These are phyloP conservation scores for Polytrichum commune DNA, from an alignment of 225 moss, liverwort and hornwort genomes.

Conservation along the genomic window DNA sequence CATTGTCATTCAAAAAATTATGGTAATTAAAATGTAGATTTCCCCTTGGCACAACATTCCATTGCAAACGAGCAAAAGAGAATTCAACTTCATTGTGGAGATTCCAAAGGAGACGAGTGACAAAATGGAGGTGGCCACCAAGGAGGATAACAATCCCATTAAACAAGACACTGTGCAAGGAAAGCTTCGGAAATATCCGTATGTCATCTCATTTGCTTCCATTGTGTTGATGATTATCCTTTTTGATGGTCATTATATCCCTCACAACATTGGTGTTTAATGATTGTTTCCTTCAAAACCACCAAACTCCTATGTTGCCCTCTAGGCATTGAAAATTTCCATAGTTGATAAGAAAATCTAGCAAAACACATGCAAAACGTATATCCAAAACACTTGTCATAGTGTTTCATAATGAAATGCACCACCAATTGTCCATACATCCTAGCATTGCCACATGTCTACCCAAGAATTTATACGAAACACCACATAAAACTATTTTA, in stretches of 20 bases:
- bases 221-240: too few species aligned
- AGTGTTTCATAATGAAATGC: too few species aligned
- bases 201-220: constrained; percentile 6
- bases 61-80: constrained; percentile 66
- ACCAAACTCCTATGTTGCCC: not conserved
- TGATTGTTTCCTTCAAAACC: not conserved
- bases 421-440: too few species aligned
- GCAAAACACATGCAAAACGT: not conserved
- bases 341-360: not conserved
- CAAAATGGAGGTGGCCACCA: constrained; percentile 78
- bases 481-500: too few species aligned
- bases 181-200: constrained; percentile 70
- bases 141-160: constrained; percentile 78
- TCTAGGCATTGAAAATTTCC: not conserved
- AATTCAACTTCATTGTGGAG: constrained; percentile 71
- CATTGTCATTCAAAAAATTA: too few species aligned
- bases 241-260: too few species aligned
- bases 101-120: constrained; percentile 86
- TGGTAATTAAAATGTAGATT: constrained; percentile 30
- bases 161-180: constrained; percentile 77
- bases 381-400: too few species aligned
- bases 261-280: not conserved
- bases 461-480: too few species aligned
- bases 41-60: constrained; percentile 88
- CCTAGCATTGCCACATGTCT: too few species aligned